phyloP scores from a whole-genome alignment of 305 asterid species.

The Salvia sclarea region DNA sequence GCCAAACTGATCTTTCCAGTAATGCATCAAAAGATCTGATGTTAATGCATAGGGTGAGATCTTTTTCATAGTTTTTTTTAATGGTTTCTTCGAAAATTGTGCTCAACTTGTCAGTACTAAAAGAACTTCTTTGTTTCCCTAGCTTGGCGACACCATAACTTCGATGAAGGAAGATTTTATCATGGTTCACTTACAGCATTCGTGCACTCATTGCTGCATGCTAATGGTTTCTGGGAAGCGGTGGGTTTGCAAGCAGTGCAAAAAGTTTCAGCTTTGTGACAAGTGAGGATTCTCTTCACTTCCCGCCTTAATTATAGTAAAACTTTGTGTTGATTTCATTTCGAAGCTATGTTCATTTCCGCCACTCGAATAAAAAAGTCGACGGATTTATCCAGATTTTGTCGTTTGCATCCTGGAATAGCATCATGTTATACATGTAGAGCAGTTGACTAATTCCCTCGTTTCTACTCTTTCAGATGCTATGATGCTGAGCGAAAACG shows the following conservation, averaged over 20 bases:
- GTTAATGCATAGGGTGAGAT: slow-evolving; percentile 85
- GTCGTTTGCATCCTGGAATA: not conserved
- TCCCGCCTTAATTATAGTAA: slow-evolving; percentile 15
- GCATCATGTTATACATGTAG: not conserved
- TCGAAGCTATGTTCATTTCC: slow-evolving; percentile 6
- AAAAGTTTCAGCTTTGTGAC: slow-evolving; percentile 83
- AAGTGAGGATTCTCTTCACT: slow-evolving; percentile 50
- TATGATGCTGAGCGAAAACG: slow-evolving; percentile 78
- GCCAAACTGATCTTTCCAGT: slow-evolving; percentile 90
- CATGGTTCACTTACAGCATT: slow-evolving; percentile 95
- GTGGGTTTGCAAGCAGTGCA: slow-evolving; percentile 90
- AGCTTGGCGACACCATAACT: slow-evolving; percentile 97
- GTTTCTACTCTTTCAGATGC: slow-evolving; percentile 58
- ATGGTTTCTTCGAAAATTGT: slow-evolving; percentile 1
- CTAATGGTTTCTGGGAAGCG: slow-evolving; percentile 88
- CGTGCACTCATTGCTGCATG: slow-evolving; percentile 91
- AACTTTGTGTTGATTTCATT: slow-evolving; percentile 6
- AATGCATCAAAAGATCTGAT: slow-evolving; percentile 87
- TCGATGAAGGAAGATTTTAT: slow-evolving; percentile 99
- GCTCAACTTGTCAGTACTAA: slow-evolving; percentile 11
- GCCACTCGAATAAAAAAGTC: not conserved
- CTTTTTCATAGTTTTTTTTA: slow-evolving; percentile 14
- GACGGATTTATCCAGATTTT: not conserved
- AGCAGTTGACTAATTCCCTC: slow-evolving; percentile 12
- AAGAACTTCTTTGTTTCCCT: slow-evolving; percentile 35